Percentiles rank a stretch among this genome's conserved stretches.
Conservation (phyloP, 2,329 filamentous ascomycete species). For the Zarea fungicola region DNA sequence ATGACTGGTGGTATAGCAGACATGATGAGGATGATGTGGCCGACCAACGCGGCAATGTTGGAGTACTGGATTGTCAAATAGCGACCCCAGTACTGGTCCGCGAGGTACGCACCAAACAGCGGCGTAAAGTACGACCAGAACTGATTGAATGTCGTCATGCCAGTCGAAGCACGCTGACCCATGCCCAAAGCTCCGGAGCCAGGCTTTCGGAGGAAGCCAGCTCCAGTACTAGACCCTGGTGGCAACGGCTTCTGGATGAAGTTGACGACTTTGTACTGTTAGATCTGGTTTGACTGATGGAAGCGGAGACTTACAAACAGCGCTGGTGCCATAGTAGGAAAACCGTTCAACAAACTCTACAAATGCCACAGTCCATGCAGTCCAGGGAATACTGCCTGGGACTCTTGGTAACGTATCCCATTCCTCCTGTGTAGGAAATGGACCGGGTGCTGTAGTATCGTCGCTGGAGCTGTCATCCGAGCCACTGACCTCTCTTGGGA, state of each 20-base stretch:
- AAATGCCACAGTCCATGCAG: constrained; percentile 61
- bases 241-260: constrained; percentile 58
- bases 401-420: too few relatives aligned
- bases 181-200: constrained; percentile 52
- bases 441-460: too few relatives aligned
- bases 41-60: constrained; percentile 56
- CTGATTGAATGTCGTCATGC: constrained; percentile 43
- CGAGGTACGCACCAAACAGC: constrained; percentile 46
- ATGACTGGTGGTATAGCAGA: constrained; percentile 62
- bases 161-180: constrained; percentile 48
- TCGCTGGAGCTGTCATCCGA: too few relatives aligned
- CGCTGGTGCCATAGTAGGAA: constrained; percentile 64
- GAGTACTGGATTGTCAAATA: constrained; percentile 64
- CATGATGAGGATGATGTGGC: constrained; percentile 60
- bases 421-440: too few relatives aligned
- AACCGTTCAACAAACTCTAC: constrained; percentile 68
- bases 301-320: constrained; percentile 51
- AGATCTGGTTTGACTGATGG: too few relatives aligned
- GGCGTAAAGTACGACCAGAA: constrained; percentile 60
- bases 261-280: constrained; percentile 49
- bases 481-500: too few relatives aligned
- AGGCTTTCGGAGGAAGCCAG: constrained; percentile 35
- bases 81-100: constrained; percentile 58
- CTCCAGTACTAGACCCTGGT: constrained; percentile 47
- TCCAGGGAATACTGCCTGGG: too few relatives aligned